phyloP scores from a whole-genome alignment of 208 protist species.

The Vickermania spadyakhi region DNA sequence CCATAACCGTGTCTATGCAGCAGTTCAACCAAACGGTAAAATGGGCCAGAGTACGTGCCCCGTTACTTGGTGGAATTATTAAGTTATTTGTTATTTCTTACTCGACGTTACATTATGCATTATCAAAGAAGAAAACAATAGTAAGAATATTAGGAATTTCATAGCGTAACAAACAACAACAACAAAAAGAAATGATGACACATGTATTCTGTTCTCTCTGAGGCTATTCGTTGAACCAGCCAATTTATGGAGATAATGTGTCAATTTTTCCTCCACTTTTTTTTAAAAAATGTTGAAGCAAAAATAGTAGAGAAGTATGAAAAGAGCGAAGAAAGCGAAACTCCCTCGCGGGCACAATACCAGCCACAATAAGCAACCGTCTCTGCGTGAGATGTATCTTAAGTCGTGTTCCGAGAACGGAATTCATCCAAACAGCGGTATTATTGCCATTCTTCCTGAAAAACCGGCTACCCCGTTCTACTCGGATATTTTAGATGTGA shows the following conservation, averaged over 20 bases:
- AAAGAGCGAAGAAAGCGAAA: not conserved
- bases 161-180: slow-evolving; percentile 5
- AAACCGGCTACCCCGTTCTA: slow-evolving; percentile 20
- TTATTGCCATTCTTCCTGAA: slow-evolving; percentile 49
- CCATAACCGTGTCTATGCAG: slow-evolving; percentile 37
- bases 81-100: slow-evolving; percentile 11
- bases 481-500: slow-evolving; percentile 55
- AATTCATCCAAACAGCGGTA: slow-evolving; percentile 60
- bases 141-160: not conserved
- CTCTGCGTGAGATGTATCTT: slow-evolving; percentile 69
- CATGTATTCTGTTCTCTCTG: no score
- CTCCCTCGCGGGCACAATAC: slow-evolving; percentile 15
- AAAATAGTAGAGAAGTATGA: not conserved
- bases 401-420: slow-evolving; percentile 59
- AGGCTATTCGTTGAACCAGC: no score
- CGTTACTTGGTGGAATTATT: slow-evolving; percentile 74
- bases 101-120: not conserved
- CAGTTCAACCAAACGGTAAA: slow-evolving; percentile 47
- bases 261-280: no score
- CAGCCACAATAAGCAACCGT: slow-evolving; percentile 7
- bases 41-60: slow-evolving; percentile 56
- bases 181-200: slow-evolving; percentile 3
- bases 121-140: not conserved
- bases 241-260: no score
- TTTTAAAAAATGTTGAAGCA: no score